These are phyloP conservation scores for Ploettnerulaceae sp. DNA, from an alignment of 2,329 filamentous ascomycete species.

Conservation along the genomic window DNA sequence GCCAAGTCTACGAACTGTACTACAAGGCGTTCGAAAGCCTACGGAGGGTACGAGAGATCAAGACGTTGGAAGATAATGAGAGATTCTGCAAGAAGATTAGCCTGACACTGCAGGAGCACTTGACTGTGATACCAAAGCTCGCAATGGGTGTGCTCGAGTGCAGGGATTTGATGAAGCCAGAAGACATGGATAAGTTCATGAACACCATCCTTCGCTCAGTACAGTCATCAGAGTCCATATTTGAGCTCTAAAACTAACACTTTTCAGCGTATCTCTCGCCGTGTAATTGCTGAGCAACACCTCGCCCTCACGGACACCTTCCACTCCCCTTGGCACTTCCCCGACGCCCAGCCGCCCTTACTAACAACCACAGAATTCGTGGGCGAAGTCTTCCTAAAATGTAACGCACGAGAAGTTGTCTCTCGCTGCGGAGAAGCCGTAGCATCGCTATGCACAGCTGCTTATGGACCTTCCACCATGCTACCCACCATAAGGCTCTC, in stretches of 20 bases:
- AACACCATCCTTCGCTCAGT: constrained; percentile 87
- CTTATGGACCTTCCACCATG: constrained; percentile 64
- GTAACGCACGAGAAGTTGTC: constrained; percentile 85
- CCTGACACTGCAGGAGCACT: constrained; percentile 76
- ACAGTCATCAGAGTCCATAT: constrained; percentile 34
- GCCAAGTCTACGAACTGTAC: constrained; percentile 93
- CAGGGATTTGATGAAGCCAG: constrained; percentile 71
- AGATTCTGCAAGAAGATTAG: constrained; percentile 75
- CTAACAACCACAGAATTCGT: constrained; percentile 70
- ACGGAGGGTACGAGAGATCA: constrained; percentile 77
- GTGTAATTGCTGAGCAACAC: constrained; percentile 97
- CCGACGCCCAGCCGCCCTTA: constrained; percentile 53
- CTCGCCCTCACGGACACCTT: constrained; percentile 92
- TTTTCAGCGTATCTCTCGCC: constrained; percentile 79
- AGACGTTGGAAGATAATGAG: constrained; percentile 85
- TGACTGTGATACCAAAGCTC: constrained; percentile 89
- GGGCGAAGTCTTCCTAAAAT: constrained; percentile 91
- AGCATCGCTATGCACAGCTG: constrained; percentile 66
- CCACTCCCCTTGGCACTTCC: constrained; percentile 84
- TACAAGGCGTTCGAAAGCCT: constrained; percentile 94
- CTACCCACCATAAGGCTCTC: constrained; percentile 79
- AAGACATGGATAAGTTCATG: constrained; percentile 89
- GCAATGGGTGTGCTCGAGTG: constrained; percentile 94
- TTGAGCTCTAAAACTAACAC: background rate
- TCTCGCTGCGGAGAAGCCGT: constrained; percentile 75